A percentile compares a stretch with the other conserved stretches of the same genome.
Conservation (phyloP, 2,329 filamentous ascomycete species). For the Neonectria ditissima region DNA sequence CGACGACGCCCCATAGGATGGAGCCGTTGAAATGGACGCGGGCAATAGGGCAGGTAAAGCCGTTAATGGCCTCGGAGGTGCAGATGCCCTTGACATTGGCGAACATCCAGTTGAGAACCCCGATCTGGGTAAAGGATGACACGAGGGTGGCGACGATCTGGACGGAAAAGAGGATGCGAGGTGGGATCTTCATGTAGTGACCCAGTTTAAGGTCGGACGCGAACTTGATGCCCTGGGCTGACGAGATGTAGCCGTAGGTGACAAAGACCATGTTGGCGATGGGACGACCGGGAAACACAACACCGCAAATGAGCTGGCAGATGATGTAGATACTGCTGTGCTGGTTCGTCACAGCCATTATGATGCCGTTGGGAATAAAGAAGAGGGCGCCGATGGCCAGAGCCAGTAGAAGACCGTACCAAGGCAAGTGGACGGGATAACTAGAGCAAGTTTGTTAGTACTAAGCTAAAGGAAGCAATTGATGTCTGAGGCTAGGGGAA, state of each 20-base stretch:
- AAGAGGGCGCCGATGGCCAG: constrained; percentile 82
- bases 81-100: constrained; percentile 80
- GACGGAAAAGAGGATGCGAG: constrained; percentile 81
- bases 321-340: constrained; percentile 89
- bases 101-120: constrained; percentile 92
- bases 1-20: constrained; percentile 90
- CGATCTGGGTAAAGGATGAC: constrained; percentile 84
- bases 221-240: constrained; percentile 90
- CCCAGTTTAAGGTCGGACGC: constrained; percentile 88
- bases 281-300: constrained; percentile 83
- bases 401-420: constrained; percentile 86
- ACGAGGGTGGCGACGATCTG: constrained; percentile 82
- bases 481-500: constrained; percentile 31
- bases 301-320: constrained; percentile 86
- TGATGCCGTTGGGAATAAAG: constrained; percentile 91
- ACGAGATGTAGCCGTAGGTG: constrained; percentile 90
- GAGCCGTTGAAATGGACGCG: constrained; percentile 91
- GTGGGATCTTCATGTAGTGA: constrained; percentile 89
- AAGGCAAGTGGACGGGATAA: constrained; percentile 84
- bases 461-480: background rate
- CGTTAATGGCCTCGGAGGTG: constrained; percentile 82
- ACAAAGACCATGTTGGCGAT: constrained; percentile 96
- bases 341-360: constrained; percentile 93
- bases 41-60: constrained; percentile 88
- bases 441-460: constrained; percentile 53